phyloP scores from a whole-genome alignment of 2,329 filamentous ascomycete genomes.

The Apiospora koreana region DNA sequence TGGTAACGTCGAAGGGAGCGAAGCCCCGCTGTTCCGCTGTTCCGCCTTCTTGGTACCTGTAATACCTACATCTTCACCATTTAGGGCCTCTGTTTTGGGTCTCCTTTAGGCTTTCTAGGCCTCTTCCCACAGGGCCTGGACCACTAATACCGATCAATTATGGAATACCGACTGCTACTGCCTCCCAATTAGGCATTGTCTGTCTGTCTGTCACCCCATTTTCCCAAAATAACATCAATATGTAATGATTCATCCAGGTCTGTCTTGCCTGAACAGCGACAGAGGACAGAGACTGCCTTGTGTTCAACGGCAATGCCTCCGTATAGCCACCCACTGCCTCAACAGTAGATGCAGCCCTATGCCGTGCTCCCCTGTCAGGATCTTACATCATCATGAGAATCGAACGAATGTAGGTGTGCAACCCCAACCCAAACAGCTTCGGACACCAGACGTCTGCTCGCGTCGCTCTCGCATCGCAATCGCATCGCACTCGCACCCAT shows the following conservation, averaged over 20 bases:
- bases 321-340: constrained; percentile 1
- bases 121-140: background rate
- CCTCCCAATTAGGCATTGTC: background rate
- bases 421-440: background rate
- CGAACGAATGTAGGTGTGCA: too few relatives aligned
- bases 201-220: background rate
- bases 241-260: too few relatives aligned
- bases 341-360: background rate
- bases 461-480: too few relatives aligned
- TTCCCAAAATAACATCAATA: background rate
- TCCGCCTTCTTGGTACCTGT: background rate
- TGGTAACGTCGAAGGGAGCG: too few relatives aligned
- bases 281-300: background rate
- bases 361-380: background rate
- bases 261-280: too few relatives aligned
- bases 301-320: background rate
- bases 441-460: background rate
- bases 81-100: too few relatives aligned
- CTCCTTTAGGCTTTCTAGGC: too few relatives aligned
- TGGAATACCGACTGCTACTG: background rate
- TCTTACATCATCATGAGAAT: background rate
- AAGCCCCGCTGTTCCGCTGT: too few relatives aligned
- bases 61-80: background rate
- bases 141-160: background rate
- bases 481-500: too few relatives aligned